phyloP scores from a whole-genome alignment of 345 rosid species.

The Eucalyptus urophylla region DNA sequence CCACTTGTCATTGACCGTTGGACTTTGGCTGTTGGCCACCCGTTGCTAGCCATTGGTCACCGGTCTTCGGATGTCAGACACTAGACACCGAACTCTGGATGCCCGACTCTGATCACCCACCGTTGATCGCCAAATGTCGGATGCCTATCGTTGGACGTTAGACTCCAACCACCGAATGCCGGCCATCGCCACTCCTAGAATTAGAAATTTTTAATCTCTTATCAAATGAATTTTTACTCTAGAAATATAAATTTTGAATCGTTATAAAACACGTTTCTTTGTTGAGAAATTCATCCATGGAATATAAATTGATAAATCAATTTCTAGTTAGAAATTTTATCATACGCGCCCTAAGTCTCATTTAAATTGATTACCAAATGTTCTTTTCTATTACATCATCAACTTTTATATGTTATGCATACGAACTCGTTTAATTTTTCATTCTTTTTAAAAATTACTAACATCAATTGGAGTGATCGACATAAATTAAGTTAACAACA shows the following conservation, averaged over 20 bases:
- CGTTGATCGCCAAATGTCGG: fast-evolving
- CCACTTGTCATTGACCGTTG: fast-evolving
- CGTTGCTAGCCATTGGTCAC: fast-evolving
- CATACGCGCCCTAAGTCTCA: background rate
- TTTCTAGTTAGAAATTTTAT: no score
- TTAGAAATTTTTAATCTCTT: no score
- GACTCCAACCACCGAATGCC: fast-evolving
- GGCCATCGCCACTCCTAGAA: no score
- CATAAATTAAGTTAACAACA: background rate
- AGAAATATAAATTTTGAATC: no score
- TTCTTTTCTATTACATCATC: background rate
- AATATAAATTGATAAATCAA: no score
- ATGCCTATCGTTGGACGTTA: fast-evolving
- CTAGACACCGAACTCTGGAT: fast-evolving
- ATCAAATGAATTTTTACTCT: fast-evolving
- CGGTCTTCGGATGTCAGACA: fast-evolving
- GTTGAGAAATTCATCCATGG: no score
- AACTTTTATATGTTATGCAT: background rate
- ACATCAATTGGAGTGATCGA: background rate
- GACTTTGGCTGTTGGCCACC: fast-evolving
- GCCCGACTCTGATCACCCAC: fast-evolving
- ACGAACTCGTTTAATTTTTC: background rate
- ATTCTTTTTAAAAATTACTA: background rate
- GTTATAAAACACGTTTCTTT: fast-evolving
- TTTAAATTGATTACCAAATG: background rate